Evolutionary conservation across 495 filamentous ascomycete genomes (phyloP), one percentile per base, ranked within the genome.

Genomic region (Hypomontagnella monticulosa): DNA sequence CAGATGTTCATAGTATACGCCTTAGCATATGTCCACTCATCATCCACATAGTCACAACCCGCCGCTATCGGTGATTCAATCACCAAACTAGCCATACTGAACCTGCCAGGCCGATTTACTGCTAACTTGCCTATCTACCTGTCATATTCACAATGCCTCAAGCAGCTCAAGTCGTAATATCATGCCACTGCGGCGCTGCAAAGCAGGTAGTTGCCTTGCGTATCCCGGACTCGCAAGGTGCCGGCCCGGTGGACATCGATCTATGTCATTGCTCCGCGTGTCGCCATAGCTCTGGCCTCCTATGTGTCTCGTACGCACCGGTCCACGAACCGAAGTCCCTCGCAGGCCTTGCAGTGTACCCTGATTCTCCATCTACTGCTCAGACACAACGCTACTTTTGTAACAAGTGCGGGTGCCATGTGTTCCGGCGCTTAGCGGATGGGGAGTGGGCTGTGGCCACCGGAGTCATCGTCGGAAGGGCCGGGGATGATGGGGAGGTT

Each of bases 191-290:
- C 67, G 78, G 81, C 40, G 61, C 72, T 15, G 73, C 81, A 9
- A 76, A 57, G 10, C 79, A 84, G 62, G 70, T 74, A 4, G 75
- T 88, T 32, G 43, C 70, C 11, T 62, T 84, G 53, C 65, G 43
- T 71, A 20, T 19, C 70, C 47, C 67, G 71, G 18, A 68, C 71
- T 9, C 34, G 9, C 32, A 57, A 27, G 27, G 20, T 44, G 2
- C 6, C 62, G 10, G 19, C 4, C 71, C 79, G 18, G 33, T 57
- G 10, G 58, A 50, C 16, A 41, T 76, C 18, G 72, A 79, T 37
- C 66, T 92, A 57, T 93, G 89, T 73, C 88, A 90, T 68, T 92
- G 90, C 78, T 67, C 72, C 61, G 79, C 72, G 34, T 92, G 88
- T 73, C 86, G 88, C 30, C 80, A 82, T 34, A 73, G 79, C 7